These are phyloP conservation scores for Coemansia guatemalensis DNA, from an alignment of 192 early-diverging fungal species.

Conservation along the genomic window DNA sequence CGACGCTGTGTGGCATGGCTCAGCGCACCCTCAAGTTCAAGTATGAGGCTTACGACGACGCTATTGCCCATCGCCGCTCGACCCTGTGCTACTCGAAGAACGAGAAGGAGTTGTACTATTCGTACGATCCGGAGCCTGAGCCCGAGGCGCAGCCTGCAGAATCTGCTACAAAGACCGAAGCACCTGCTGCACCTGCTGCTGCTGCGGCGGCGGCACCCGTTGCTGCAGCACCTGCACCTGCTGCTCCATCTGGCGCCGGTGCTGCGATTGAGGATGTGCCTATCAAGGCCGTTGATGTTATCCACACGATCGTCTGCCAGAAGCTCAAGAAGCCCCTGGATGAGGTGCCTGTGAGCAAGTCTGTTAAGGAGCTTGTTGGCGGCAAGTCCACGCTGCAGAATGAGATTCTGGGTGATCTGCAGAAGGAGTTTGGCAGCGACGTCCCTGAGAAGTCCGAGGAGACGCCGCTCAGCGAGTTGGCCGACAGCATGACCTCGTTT, in stretches of 20 bases:
- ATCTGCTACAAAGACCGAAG: conserved; percentile 53
- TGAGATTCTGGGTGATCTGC: conserved; percentile 81
- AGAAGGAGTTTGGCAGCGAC: conserved; percentile 58
- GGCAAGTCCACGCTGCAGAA: conserved; percentile 96
- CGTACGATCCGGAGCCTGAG: conserved; percentile 72
- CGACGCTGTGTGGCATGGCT: conserved; percentile 92
- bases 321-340: conserved; percentile 89
- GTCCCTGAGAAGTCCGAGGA: conserved; percentile 92
- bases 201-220: conserved; percentile 54
- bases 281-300: conserved; percentile 78
- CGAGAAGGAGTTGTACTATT: conserved; percentile 92
- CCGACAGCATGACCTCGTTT: conserved; percentile 58
- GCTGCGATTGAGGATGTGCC: conserved; percentile 75
- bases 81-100: conserved; percentile 89
- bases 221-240: conserved; percentile 58
- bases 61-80: conserved; percentile 85
- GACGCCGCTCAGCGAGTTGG: conserved; percentile 79
- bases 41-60: conserved; percentile 95
- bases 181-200: conserved; percentile 45
- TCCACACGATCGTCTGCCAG: conserved; percentile 82
- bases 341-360: conserved; percentile 70
- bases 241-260: conserved; percentile 44
- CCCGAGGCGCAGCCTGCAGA: conserved; percentile 44
- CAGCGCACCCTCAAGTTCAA: conserved; percentile 92
- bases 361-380: conserved; percentile 85